Base-by-base conservation (phyloP, 495 filamentous ascomycete genomes). In the Tuber aestivum region DNA sequence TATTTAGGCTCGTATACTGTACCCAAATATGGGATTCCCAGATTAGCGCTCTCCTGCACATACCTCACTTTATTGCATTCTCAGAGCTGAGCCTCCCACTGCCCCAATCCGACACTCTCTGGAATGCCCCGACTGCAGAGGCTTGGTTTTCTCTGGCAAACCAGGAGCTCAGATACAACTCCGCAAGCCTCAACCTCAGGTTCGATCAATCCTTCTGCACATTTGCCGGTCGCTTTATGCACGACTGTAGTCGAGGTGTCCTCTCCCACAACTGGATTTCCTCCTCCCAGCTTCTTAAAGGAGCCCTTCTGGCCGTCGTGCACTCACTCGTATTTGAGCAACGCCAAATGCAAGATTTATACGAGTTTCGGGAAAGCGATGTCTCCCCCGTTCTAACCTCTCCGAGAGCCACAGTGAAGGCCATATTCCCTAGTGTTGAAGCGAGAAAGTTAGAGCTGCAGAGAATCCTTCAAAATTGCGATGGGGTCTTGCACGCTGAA, bases 31-130 rank as follows among this genome's bases (percentile, higher is more conserved):
- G 56, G 56, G 56, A 65, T 65, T 65, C 56, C 56, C 56, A 65
- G 27, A 35, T 65, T 35, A 65, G 56, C 56, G 56, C 56, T 65
- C 56, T 65, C 27, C 32, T 65, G 27, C 56, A 65, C n/a, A 65
- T 65, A 65, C 56, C 56, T 65, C 56, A 65, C 56, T 35, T 65
- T 65, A 6, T 65, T 65, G 56, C 56, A 65, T 65, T 65, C 56
- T 65, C 56, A 18, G 56, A 65, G 18, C 56, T 65, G 14, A 65
- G 56, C 8, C 56, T 65, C 56, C 56, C 56, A 35, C 35, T 65
- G 8, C 56, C 56, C 35, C 56, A 65, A 65, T 65, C 56, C 14
- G 56, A 65, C 56, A 65, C 27, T 8, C 56, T 65, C 12, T 65
- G 56, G 56, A 65, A 65, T 65, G 56, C 56, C 27, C 32, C 56